Evolutionary conservation across 2,329 filamentous ascomycete genomes (phyloP).

Genomic region (Rasamsonia emersonii): DNA sequence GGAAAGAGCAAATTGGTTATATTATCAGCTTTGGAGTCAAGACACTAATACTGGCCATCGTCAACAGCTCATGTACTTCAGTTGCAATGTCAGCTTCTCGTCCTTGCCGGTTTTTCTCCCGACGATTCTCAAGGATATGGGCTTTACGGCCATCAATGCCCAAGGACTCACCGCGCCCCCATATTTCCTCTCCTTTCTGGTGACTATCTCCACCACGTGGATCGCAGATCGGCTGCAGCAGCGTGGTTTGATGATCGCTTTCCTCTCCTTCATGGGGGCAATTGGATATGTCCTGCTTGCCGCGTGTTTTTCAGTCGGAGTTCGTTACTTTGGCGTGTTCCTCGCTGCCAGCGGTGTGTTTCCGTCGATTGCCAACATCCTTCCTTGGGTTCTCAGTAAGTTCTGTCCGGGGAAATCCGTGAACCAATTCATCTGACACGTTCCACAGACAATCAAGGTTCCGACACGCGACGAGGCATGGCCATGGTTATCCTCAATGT

Average conservation of each 20-base stretch:
- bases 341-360: conserved; percentile 56
- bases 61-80: conserved; percentile 47
- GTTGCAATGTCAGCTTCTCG: conserved; percentile 56
- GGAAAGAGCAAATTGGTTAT: too few relatives aligned
- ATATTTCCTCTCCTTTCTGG: conserved; percentile 58
- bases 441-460: conserved; percentile 55
- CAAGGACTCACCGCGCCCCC: conserved; percentile 66
- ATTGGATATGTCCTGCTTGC: conserved; percentile 59
- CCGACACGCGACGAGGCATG: conserved; percentile 57
- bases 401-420: conserved; percentile 1
- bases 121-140: conserved; percentile 57
- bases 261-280: conserved; percentile 49
- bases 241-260: conserved; percentile 52
- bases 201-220: conserved; percentile 53
- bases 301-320: conserved; percentile 41
- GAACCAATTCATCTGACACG: conserved; percentile 1
- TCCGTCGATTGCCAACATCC: conserved; percentile 59
- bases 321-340: conserved; percentile 46
- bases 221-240: conserved; percentile 59
- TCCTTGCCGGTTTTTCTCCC: conserved; percentile 58
- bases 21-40: too few relatives aligned
- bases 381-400: conserved; percentile 56
- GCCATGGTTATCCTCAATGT: conserved; percentile 60
- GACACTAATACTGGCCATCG: neutral
- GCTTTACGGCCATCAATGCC: conserved; percentile 56